These are phyloP conservation scores for Penicillium frequentans DNA, from an alignment of 2,329 filamentous ascomycete species.

Conservation along the genomic window DNA sequence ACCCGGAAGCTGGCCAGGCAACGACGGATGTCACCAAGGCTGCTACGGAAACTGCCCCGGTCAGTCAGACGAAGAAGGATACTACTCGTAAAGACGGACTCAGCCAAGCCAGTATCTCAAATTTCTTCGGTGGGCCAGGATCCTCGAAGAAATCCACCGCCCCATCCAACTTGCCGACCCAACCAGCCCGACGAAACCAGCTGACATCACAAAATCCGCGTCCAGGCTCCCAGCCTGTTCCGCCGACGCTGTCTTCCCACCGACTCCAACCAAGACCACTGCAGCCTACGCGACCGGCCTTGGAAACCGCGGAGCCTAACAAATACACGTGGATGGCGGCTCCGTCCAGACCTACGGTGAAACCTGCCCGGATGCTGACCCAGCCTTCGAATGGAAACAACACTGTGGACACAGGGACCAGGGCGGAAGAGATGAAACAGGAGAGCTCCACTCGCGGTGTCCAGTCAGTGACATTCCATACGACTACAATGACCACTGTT, in stretches of 20 bases:
- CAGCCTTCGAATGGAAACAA: conserved; percentile 10
- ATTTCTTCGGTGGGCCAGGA: conserved; percentile 47
- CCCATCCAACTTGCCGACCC: conserved; percentile 8
- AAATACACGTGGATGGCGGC: conserved; percentile 38
- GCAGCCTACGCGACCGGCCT: conserved; percentile 31
- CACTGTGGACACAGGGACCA: conserved; percentile 15
- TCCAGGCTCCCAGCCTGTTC: conserved; percentile 16
- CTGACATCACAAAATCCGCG: conserved; percentile 6
- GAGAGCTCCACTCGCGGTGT: conserved; percentile 22
- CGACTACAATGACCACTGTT: conserved; percentile 40
- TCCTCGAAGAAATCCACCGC: conserved; percentile 15
- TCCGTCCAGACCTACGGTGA: conserved; percentile 23
- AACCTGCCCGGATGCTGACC: conserved; percentile 16
- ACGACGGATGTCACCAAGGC: conserved; percentile 24
- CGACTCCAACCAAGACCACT: conserved; percentile 34
- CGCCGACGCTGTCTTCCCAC: conserved; percentile 24
- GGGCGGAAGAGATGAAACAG: conserved; percentile 26
- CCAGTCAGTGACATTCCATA: conserved; percentile 40
- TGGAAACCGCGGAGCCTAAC: conserved; percentile 32
- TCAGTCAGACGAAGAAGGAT: conserved; percentile 20
- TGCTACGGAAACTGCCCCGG: conserved; percentile 1
- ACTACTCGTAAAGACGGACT: conserved; percentile 35
- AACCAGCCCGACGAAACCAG: conserved; percentile 12
- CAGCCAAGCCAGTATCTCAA: conserved; percentile 54
- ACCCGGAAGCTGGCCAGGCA: conserved; percentile 30